Evolutionary conservation across 768 basidiomycete genomes (phyloP), one percentile per base, ranked within the genome.

Genomic region (Pisolithus microcarpus): DNA sequence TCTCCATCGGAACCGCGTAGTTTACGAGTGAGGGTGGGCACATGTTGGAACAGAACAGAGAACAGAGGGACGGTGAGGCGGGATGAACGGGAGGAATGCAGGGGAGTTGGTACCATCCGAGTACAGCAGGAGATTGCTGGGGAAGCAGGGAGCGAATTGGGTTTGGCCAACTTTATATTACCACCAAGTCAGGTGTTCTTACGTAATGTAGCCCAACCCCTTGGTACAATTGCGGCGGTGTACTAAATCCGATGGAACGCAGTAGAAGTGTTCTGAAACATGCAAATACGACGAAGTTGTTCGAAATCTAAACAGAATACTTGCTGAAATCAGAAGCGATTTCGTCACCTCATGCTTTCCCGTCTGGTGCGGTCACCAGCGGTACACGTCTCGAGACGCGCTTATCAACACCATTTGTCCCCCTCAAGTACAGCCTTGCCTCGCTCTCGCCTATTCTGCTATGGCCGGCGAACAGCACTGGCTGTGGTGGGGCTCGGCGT

Each of bases 41-140:
- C 77, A 77, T 79, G 64, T 58, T 76, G 72, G 1, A 69, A 65
- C 7, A 65, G 56, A 52, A 78, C 39, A 13, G 78, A 75, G 55
- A 75, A 53, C 50, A 75, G 61, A 54, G 74, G 64, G 51, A 73
- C 69, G 50, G 77, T 58, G 52, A 75, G 69, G 55, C 74, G 77
- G 52, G 77, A 68, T 52, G 75, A 72, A 52, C 63, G 65, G 52
- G 62, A 54, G 30, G 65, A 64, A 49, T 57, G 60, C 19, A 61
- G 47, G 40, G 65, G 68, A 50, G 65, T 53, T n/a, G 67, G 67
- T 62, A 66, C 69, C 70, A 72, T 72, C 70, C 70, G 69, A 66
- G 55, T 52, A 56, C 19, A 49, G 38, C 21, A 40, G 44, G 50
- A 23, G 18, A 49, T 13, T 19, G 6, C 16, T 24, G 26, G 19